Conservation (phyloP, 805 yeast genomes). For the Monosporozyma yasuniensis region DNA sequence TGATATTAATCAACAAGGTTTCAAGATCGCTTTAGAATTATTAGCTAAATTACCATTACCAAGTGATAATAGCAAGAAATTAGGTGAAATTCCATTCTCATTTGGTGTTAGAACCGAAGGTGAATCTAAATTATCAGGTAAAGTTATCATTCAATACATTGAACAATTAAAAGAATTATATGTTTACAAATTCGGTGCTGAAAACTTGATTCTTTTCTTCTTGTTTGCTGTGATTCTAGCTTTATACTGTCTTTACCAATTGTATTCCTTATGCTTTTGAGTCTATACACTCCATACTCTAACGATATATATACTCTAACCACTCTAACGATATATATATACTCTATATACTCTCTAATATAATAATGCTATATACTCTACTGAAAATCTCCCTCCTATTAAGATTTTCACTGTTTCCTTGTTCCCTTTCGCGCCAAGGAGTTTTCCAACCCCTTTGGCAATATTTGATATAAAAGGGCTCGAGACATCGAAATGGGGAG, state of each 20-base stretch:
- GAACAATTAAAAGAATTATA: conserved; percentile 40
- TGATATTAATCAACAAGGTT: conserved; percentile 37
- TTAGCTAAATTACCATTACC: conserved; percentile 40
- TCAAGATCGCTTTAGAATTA: conserved; percentile 42
- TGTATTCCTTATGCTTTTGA: conserved; percentile 14
- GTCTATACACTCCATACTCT: neutral
- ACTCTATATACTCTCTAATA: too few species aligned
- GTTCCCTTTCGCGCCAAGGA: too few species aligned
- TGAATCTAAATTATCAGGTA: conserved; percentile 41
- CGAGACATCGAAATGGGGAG: too few species aligned
- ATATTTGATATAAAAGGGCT: too few species aligned
- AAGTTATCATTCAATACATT: conserved; percentile 41
- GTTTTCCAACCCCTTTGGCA: too few species aligned
- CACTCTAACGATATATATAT: too few species aligned
- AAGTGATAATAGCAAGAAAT: conserved; percentile 18
- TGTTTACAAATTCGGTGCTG: conserved; percentile 37
- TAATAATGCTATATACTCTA: too few species aligned
- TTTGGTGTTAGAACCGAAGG: conserved; percentile 49
- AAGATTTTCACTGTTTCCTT: too few species aligned
- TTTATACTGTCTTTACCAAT: conserved; percentile 25
- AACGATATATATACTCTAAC: too few species aligned
- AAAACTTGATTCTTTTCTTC: conserved; percentile 30
- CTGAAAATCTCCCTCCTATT: too few species aligned
- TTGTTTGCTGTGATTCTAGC: conserved; percentile 25
- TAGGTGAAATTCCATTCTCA: conserved; percentile 43